phyloP scores from a whole-genome alignment of 495 filamentous ascomycete genomes.

The Entonaema liquescens region DNA sequence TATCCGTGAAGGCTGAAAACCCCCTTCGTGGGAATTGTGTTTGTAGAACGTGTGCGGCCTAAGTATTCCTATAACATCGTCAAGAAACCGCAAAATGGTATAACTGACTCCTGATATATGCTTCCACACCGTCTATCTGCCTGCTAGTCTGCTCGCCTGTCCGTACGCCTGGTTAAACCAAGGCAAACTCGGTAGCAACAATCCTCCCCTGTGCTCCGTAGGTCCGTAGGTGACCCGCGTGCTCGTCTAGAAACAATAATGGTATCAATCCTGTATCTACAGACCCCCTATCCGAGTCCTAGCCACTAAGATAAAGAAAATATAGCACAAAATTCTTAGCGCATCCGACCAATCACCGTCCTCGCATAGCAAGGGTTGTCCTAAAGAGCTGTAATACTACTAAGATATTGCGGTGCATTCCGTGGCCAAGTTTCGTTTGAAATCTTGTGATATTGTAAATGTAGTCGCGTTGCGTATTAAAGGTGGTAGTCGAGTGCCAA shows the following conservation, averaged over 20 bases:
- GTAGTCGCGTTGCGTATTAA: constrained; percentile 13
- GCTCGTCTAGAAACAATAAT: constrained; percentile 38
- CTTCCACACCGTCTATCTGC: background rate
- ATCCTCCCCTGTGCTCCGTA: constrained; percentile 1
- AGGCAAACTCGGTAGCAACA: background rate
- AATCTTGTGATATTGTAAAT: background rate
- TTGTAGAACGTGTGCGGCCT: background rate
- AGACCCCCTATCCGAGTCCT: constrained; percentile 23
- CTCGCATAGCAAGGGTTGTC: constrained; percentile 20
- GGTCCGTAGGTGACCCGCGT: constrained; percentile 22
- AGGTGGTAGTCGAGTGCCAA: background rate
- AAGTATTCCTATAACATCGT: background rate
- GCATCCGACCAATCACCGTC: constrained; percentile 16
- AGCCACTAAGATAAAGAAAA: constrained; percentile 24
- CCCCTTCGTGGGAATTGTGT: background rate
- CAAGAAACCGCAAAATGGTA: background rate
- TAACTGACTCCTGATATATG: background rate
- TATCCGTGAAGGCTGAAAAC: background rate
- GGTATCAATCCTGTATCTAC: constrained; percentile 43
- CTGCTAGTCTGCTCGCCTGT: constrained; percentile 2
- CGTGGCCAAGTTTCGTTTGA: background rate
- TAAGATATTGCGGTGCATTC: background rate
- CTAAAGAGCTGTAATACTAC: background rate
- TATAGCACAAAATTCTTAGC: constrained; percentile 11
- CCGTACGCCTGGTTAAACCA: background rate